Percentiles rank a stretch among this genome's conserved stretches.
phyloP scores from a whole-genome alignment of 345 rosid species.

The Lepidium didymum region DNA sequence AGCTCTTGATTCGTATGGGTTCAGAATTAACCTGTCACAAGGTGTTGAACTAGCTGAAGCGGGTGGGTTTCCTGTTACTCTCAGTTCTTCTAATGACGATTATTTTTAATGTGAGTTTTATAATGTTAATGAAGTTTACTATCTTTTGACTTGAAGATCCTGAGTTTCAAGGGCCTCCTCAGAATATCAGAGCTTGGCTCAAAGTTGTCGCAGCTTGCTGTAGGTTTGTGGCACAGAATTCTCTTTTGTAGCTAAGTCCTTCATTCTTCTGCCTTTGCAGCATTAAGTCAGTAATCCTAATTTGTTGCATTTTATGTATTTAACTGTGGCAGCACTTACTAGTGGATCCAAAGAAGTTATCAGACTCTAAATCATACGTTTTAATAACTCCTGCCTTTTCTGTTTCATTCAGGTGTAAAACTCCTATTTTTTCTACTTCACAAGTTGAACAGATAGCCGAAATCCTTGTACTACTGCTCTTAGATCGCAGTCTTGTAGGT shows the following conservation, averaged over 20 bases:
- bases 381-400: not conserved
- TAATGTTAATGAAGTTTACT: not conserved
- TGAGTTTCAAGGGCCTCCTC: conserved; percentile 48
- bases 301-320: not conserved
- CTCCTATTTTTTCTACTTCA: conserved; percentile 35
- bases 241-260: not conserved
- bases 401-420: conserved; percentile 39
- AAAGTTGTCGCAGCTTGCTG: conserved; percentile 51
- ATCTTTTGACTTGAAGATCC: conserved; percentile 42
- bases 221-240: conserved; percentile 43
- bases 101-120: not conserved
- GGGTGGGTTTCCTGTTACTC: conserved; percentile 29
- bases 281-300: not conserved
- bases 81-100: not conserved
- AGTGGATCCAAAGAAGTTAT: not conserved
- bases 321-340: not conserved
- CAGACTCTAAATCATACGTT: not conserved
- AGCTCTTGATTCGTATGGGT: conserved; percentile 74
- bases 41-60: conserved; percentile 17
- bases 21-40: conserved; percentile 31
- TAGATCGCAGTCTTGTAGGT: conserved; percentile 67
- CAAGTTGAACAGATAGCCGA: conserved; percentile 60
- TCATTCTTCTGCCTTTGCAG: not conserved
- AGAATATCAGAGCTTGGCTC: conserved; percentile 63
- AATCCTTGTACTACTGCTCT: conserved; percentile 36